Percentiles rank a stretch among this genome's conserved stretches.
Evolutionary conservation across 805 yeast species (phyloP).

Genomic region (Teunomyces stri): DNA sequence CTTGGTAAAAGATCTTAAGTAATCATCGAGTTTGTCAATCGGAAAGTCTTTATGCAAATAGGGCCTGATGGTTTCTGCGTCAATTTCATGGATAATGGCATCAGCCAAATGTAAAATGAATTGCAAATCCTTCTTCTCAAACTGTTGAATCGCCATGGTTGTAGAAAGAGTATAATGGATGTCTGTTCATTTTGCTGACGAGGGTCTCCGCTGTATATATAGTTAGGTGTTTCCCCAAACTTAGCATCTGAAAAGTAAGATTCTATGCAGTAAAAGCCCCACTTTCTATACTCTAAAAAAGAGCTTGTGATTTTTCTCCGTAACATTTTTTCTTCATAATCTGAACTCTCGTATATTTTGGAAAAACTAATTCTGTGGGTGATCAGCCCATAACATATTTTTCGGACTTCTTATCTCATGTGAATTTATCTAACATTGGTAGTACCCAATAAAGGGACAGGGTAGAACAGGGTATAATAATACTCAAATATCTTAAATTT

Average conservation of each 20-base stretch:
- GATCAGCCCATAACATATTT: too few species aligned
- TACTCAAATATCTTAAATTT: too few species aligned
- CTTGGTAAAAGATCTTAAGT: slow-evolving; percentile 19
- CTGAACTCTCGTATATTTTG: too few species aligned
- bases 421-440: too few species aligned
- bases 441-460: too few species aligned
- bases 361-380: too few species aligned
- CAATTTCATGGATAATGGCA: slow-evolving; percentile 32
- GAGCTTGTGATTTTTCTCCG: not conserved
- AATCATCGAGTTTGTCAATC: slow-evolving; percentile 27
- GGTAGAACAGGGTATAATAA: too few species aligned
- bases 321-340: too few species aligned
- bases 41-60: slow-evolving; percentile 25
- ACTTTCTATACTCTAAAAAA: not conserved
- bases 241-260: not conserved
- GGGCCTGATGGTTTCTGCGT: slow-evolving; percentile 25
- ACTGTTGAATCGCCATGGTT: not conserved
- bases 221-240: not conserved
- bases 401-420: too few species aligned
- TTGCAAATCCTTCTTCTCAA: slow-evolving; percentile 5
- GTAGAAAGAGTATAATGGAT: not conserved
- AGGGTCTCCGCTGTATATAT: not conserved
- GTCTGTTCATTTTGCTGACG: not conserved
- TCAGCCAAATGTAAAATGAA: slow-evolving; percentile 30
- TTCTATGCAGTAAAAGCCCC: not conserved